These are phyloP conservation scores for Ormosia emarginata DNA, from an alignment of 306 rosid species.

Conservation along the genomic window DNA sequence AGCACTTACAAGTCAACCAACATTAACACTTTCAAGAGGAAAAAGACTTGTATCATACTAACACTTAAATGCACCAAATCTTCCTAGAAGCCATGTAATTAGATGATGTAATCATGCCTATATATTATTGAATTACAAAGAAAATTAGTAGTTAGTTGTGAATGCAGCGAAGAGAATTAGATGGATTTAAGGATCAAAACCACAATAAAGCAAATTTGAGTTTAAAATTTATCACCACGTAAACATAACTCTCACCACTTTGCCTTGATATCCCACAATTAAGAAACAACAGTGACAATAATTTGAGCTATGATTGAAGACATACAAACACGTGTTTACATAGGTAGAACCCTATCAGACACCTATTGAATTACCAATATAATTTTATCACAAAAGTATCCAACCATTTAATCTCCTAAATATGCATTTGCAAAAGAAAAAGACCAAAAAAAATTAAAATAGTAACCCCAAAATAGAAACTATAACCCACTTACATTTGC, in stretches of 20 bases:
- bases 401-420: no score
- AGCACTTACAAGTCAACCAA: not conserved
- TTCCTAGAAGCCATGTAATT: not conserved
- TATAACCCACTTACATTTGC: no score
- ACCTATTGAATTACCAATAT: no score
- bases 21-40: not conserved
- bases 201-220: not conserved
- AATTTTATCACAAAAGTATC: no score
- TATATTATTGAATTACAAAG: not conserved
- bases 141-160: not conserved
- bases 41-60: not conserved
- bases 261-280: not conserved
- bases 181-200: not conserved
- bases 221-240: not conserved
- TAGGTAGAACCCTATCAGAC: no score
- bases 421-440: no score
- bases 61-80: not conserved
- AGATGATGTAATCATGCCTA: not conserved
- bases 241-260: not conserved
- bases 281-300: not conserved
- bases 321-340: not conserved
- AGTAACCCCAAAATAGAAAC: no score
- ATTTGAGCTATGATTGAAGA: conserved; percentile 1
- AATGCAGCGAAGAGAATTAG: not conserved
- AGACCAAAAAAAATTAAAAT: no score